Conservation (phyloP, 2,329 filamentous ascomycete genomes). For the Cryphonectria parasitica region DNA sequence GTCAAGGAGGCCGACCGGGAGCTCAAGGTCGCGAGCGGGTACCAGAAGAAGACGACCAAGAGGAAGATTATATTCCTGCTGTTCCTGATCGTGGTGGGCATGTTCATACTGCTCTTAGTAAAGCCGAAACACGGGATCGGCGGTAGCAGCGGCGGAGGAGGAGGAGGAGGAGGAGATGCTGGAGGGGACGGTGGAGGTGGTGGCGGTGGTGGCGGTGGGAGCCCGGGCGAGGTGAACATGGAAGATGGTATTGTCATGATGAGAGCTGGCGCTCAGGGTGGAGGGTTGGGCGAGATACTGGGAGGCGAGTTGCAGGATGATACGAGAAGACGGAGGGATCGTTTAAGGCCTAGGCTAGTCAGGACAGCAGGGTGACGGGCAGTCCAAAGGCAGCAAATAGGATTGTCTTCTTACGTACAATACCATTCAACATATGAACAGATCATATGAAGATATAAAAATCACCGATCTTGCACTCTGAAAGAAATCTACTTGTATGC, state of each 20-base stretch:
- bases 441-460: neutral
- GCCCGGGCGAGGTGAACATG: conserved; percentile 4
- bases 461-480: neutral
- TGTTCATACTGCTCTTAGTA: conserved; percentile 82
- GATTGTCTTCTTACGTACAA: neutral
- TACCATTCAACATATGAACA: neutral
- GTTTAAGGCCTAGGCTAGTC: neutral
- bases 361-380: neutral
- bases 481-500: neutral
- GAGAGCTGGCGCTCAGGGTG: neutral
- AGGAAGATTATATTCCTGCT: conserved; percentile 92
- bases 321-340: neutral
- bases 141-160: conserved; percentile 28
- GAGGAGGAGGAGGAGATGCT: conserved; percentile 20
- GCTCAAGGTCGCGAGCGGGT: conserved; percentile 83
- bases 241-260: conserved; percentile 2
- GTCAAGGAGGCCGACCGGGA: conserved; percentile 94
- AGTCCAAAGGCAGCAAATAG: neutral
- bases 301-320: neutral
- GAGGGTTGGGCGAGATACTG: neutral
- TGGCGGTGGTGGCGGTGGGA: conserved; percentile 23
- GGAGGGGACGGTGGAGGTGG: conserved; percentile 15
- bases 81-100: conserved; percentile 78
- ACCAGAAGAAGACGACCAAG: conserved; percentile 87
- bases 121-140: conserved; percentile 64